Evolutionary conservation across 768 basidiomycete genomes (phyloP).

Genomic region (Boletus subparvulus): DNA sequence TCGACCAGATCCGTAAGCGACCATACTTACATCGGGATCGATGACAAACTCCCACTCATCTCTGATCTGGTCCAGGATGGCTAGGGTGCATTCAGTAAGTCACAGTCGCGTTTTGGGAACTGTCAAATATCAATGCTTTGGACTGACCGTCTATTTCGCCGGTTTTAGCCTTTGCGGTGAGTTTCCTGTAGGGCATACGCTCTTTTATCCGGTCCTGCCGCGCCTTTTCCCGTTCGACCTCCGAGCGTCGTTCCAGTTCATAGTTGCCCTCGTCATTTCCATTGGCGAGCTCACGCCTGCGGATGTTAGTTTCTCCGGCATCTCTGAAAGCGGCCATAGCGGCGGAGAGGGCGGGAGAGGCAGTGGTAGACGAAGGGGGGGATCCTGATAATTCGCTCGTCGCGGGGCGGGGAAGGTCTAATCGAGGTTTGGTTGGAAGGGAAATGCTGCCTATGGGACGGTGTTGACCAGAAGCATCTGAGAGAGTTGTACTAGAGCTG

Average conservation of each 20-base stretch:
- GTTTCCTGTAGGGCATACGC: slow-evolving; percentile 57
- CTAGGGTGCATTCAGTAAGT: slow-evolving; percentile 38
- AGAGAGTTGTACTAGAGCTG: slow-evolving; percentile 49
- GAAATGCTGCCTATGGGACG: slow-evolving; percentile 31
- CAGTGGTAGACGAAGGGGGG: slow-evolving; percentile 34
- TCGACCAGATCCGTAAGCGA: not conserved
- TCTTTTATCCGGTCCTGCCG: slow-evolving; percentile 70
- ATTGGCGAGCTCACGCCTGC: slow-evolving; percentile 52
- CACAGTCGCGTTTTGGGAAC: not conserved
- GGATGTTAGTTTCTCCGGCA: slow-evolving; percentile 46
- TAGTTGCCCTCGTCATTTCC: slow-evolving; percentile 56
- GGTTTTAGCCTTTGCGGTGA: slow-evolving; percentile 54
- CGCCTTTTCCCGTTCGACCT: slow-evolving; percentile 61
- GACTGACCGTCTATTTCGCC: slow-evolving; percentile 87
- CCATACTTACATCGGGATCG: slow-evolving; percentile 65
- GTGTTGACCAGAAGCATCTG: slow-evolving; percentile 40
- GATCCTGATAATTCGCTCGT: slow-evolving; percentile 16
- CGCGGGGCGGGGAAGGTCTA: slow-evolving; percentile 17
- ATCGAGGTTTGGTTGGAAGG: slow-evolving; percentile 14
- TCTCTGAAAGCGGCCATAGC: slow-evolving; percentile 72
- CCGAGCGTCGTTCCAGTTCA: slow-evolving; percentile 56
- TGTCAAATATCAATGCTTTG: not conserved
- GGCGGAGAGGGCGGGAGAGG: slow-evolving; percentile 48
- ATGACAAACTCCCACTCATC: slow-evolving; percentile 90
- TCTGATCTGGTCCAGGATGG: slow-evolving; percentile 80